Conservation (phyloP, 1,284 basidiomycete genomes). For the Puccinia hordei region DNA sequence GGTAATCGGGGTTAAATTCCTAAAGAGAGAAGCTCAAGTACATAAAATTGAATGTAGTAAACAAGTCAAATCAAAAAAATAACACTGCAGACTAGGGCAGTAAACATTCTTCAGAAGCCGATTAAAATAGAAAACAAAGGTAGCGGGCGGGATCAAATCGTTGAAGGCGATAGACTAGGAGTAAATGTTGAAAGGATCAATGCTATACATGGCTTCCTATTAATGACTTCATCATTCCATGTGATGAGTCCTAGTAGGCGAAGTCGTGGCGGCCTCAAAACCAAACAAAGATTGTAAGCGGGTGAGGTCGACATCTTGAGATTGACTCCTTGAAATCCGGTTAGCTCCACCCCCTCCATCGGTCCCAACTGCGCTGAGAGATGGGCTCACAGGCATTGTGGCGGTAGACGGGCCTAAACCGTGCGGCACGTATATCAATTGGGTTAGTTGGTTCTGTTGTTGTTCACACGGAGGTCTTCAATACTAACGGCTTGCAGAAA, state of each 20-base stretch:
- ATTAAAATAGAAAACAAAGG: not conserved
- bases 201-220: not conserved
- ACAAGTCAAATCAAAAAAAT: not conserved
- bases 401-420: slow-evolving; percentile 17
- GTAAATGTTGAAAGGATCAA: not conserved
- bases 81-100: not conserved
- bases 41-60: too few species aligned
- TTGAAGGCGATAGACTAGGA: not conserved
- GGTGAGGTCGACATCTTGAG: slow-evolving; percentile 41
- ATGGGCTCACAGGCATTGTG: not conserved
- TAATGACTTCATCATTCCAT: not conserved
- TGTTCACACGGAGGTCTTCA: not conserved
- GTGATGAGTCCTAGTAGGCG: not conserved
- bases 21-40: too few species aligned
- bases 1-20: too few species aligned
- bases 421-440: not conserved
- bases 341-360: not conserved
- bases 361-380: not conserved
- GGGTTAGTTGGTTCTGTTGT: not conserved
- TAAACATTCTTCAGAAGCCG: not conserved
- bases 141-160: not conserved
- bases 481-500: slow-evolving; percentile 18
- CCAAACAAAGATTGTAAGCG: slow-evolving; percentile 45
- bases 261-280: slow-evolving; percentile 7
- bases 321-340: slow-evolving; percentile 7